Conservation (phyloP, 768 basidiomycete species). For the Tylopilus felleus region DNA sequence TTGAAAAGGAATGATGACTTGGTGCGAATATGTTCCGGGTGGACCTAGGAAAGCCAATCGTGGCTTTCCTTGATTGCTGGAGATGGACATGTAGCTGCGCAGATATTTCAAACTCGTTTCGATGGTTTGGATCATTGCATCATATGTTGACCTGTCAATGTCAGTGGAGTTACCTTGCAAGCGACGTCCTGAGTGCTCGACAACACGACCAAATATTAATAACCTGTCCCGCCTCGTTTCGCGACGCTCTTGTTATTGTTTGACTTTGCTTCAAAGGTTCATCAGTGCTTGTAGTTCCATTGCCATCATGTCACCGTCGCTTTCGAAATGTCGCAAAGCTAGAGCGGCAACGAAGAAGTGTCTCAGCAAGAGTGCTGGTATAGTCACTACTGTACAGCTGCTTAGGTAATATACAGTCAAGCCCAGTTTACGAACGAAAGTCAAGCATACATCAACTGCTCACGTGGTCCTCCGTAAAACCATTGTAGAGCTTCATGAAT, state of each 20-base stretch:
- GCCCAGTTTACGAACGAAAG: neutral
- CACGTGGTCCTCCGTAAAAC: conserved; percentile 1
- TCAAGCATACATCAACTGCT: neutral
- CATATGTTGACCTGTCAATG: neutral
- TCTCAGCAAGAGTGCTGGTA: too few species aligned
- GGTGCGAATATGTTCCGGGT: conserved; percentile 69
- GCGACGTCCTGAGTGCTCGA: too few species aligned
- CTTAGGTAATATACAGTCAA: neutral
- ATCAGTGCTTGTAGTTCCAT: too few species aligned
- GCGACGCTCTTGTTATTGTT: too few species aligned
- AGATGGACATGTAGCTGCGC: conserved; percentile 8
- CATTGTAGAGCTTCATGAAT: conserved; percentile 10
- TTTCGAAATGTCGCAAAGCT: neutral
- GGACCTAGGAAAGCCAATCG: conserved; percentile 61
- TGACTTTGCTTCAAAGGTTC: too few species aligned
- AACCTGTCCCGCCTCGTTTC: too few species aligned
- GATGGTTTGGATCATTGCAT: neutral
- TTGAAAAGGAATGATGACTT: conserved; percentile 33
- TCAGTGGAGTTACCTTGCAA: neutral
- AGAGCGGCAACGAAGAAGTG: too few species aligned
- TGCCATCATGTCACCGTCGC: too few species aligned
- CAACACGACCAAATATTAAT: too few species aligned
- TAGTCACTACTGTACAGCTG: neutral
- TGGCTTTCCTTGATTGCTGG: conserved; percentile 14
- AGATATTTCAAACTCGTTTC: conserved; percentile 4